Evolutionary conservation across 257 asterid species (phyloP), one percentile per base, ranked within the genome.

Genomic region (Plantago elongata): DNA sequence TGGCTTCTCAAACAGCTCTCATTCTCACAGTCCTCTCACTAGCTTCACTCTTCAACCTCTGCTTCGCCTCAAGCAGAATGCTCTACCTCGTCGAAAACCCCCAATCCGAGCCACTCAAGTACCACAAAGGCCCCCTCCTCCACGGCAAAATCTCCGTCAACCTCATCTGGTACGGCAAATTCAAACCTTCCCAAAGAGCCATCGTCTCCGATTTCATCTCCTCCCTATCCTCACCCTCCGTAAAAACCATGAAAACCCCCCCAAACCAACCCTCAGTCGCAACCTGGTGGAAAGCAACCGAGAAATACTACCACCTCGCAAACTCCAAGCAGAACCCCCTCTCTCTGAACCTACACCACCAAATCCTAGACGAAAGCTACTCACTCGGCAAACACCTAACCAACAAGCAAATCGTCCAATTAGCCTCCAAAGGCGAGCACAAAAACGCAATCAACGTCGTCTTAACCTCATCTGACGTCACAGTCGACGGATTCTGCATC

Each of bases 251-350:
- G 51, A 3, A 77, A 9, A 61, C 60, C 42, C 13, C 40, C 1
- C 5, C 13, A 22, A 17, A 4, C 72, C 81, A 71, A 48, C 92
- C 92, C 6, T 83, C 93, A 1, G 90, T 85, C 12, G 81, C 85
- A 51, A 43, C 77, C 8, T 88, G 96, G 95, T 88, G 96, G 92
- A 81, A 81, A 71, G 40, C 73, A 52, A 77, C 77, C 1, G 88
- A 79, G 61, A 83, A 81, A 22, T 85, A 84, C 81, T 81, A 84
- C 80, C 77, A 69, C 49, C 75, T 83, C 2, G 82, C 85, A 2
- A 78, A 66, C 18, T 68, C 87, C 47, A 84, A 76, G n/a, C 42
- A 3, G 44, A 74, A 18, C 71, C 81, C 80, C 0, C 68, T 80
- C n/a, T 70, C 81, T 0, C 70, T 81, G 11, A 16, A 51, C 54